phyloP scores from a whole-genome alignment of 495 filamentous ascomycete genomes.

The Talaromyces proteolyticus region DNA sequence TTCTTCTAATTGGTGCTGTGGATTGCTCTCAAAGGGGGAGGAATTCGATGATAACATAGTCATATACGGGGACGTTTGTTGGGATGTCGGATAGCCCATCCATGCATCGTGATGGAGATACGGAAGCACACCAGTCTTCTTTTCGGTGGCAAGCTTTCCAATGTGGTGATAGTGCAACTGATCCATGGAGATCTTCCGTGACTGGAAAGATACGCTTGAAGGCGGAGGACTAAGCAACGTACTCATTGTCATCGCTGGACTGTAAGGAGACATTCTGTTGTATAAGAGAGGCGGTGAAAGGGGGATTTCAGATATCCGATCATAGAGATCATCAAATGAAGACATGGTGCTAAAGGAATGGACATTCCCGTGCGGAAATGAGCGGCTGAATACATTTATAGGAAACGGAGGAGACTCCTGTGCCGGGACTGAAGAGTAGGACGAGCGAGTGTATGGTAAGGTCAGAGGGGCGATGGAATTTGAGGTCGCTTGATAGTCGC shows the following conservation, averaged over 20 bases:
- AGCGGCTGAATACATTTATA: too few relatives aligned
- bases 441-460: constrained; percentile 32
- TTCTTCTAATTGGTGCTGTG: too few relatives aligned
- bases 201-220: constrained; percentile 68
- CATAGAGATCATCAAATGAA: too few relatives aligned
- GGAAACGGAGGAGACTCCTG: constrained; percentile 44
- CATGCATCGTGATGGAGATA: constrained; percentile 53
- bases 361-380: too few relatives aligned
- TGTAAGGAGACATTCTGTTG: constrained; percentile 79
- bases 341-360: too few relatives aligned
- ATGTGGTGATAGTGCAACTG: constrained; percentile 97
- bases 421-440: constrained; percentile 36
- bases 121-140: constrained; percentile 79
- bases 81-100: too few relatives aligned
- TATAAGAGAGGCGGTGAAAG: constrained; percentile 60
- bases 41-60: too few relatives aligned
- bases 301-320: too few relatives aligned
- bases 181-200: constrained; percentile 54
- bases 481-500: too few relatives aligned
- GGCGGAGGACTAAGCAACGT: constrained; percentile 86
- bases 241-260: constrained; percentile 80
- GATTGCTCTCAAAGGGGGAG: too few relatives aligned
- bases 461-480: constrained; percentile 34
- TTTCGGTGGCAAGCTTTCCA: constrained; percentile 66
- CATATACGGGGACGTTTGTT: too few relatives aligned